Conservation (phyloP, 768 basidiomycete genomes). For the Hortiboletus campestris region DNA sequence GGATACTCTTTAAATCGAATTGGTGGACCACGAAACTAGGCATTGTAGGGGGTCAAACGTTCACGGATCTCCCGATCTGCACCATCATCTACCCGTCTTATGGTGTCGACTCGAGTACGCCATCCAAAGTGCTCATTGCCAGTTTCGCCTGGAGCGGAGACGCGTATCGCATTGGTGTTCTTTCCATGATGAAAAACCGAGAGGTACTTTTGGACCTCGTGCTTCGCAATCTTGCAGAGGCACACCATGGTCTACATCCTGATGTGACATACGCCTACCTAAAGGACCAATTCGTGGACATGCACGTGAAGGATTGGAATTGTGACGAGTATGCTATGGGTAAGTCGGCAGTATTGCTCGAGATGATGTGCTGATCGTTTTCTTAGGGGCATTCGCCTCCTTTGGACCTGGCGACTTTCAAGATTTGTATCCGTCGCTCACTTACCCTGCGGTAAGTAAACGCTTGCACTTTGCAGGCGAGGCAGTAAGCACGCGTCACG, state of each 20-base stretch:
- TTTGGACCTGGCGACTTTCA: slow-evolving; percentile 40
- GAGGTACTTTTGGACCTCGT: not conserved
- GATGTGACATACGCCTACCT: slow-evolving; percentile 6
- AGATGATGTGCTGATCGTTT: not conserved
- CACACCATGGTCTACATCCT: not conserved
- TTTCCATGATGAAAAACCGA: not conserved
- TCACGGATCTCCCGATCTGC: slow-evolving; percentile 11
- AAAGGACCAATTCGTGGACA: slow-evolving; percentile 7
- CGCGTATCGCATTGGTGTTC: not conserved
- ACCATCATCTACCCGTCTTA: slow-evolving; percentile 7
- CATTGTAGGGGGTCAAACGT: slow-evolving; percentile 8
- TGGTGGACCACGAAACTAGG: slow-evolving; percentile 14
- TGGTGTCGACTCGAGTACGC: slow-evolving; percentile 2
- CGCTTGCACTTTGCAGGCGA: slow-evolving; percentile 14
- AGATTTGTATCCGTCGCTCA: slow-evolving; percentile 31
- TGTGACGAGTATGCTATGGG: slow-evolving; percentile 35
- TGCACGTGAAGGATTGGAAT: slow-evolving; percentile 34
- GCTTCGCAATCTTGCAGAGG: slow-evolving; percentile 10
- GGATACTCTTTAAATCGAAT: slow-evolving; percentile 9
- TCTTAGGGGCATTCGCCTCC: slow-evolving; percentile 36
- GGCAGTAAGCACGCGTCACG: slow-evolving; percentile 35
- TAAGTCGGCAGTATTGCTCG: slow-evolving; percentile 11
- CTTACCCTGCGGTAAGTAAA: slow-evolving; percentile 23
- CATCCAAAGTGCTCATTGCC: slow-evolving; percentile 11
- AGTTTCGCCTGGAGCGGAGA: not conserved